Evolutionary conservation across 352 stramenopile species (phyloP), one percentile per base, ranked within the genome.

Genomic region (Pythium utonaiense): DNA sequence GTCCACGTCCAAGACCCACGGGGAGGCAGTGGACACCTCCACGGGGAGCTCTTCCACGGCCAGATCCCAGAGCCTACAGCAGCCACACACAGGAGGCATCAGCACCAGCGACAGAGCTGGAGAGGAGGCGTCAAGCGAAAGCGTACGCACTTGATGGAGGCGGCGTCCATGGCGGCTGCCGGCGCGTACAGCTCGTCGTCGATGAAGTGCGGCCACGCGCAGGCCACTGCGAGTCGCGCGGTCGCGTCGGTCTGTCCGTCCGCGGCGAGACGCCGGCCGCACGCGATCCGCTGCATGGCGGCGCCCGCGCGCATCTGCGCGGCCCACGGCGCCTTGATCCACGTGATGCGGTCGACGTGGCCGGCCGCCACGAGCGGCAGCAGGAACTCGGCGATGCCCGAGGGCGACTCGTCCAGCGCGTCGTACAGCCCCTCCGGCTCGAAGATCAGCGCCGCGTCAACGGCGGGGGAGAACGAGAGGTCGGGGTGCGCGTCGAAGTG

Each of bases 401-500:
- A 65, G 2, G 31, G 27, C 0, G 85, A 92, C 2, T 73, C 66
- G 55, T 94, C 83, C 42, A 96, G 61, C 5, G 56, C 28, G 14
- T 95, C 72, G 54, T 96, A 96, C 4, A 96, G 74, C 28, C 47
- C 73, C 1, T 86, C 68, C 7, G 87, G 86, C 9, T 77, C 19
- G 34, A 89, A 96, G 27, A 94, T 77, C 13, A 77, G 62, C 9
- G 53, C 44, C 0, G 84, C 71, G 22, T 77, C 66, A 7, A 77
- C 34, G 6, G 64, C 38, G 8, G 61, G 28, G 1, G 83, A 73
- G 62, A 96, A 93, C 25, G 82, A 91, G 40, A 96, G 69, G 53
- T 96, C 88, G 1, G 88, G 86, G 48, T 96, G 88, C 2, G 88
- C 87, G 57, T 96, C 88, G 8, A 92, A 78, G 51, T 96, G 88